phyloP scores from a whole-genome alignment of 2,329 filamentous ascomycete species.

The Trichoderma sp. region DNA sequence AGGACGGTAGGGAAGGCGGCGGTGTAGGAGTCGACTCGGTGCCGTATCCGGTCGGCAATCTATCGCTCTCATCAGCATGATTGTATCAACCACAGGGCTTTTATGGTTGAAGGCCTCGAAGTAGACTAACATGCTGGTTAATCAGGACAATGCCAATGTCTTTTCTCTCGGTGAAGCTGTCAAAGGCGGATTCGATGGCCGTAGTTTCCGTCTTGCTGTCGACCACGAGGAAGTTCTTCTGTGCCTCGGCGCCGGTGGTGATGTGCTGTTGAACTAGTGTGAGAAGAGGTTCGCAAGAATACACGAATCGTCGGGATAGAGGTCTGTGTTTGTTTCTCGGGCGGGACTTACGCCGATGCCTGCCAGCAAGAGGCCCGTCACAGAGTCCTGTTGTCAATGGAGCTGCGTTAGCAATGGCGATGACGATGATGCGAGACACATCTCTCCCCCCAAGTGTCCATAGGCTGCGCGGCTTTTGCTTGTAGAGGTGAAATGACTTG shows the following conservation, averaged over 20 bases:
- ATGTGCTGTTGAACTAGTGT: conserved; percentile 68
- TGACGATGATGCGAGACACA: neutral
- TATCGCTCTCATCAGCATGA: conserved; percentile 46
- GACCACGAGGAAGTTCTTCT: conserved; percentile 98
- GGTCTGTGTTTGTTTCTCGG: neutral
- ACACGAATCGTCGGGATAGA: neutral
- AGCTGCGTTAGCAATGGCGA: conserved; percentile 34
- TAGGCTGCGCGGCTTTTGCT: neutral
- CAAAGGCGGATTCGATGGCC: conserved; percentile 86
- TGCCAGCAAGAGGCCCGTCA: conserved; percentile 91
- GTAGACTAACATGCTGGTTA: conserved; percentile 82
- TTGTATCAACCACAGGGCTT: neutral
- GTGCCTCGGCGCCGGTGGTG: conserved; percentile 79
- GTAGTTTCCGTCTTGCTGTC: conserved; percentile 89
- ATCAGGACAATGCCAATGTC: conserved; percentile 97
- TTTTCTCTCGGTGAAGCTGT: conserved; percentile 85
- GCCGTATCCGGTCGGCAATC: conserved; percentile 92
- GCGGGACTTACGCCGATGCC: conserved; percentile 76
- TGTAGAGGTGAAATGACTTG: conserved; percentile 41
- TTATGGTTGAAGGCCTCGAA: too few relatives aligned
- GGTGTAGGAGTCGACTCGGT: conserved; percentile 86
- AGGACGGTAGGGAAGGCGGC: conserved; percentile 94
- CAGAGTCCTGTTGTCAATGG: conserved; percentile 70
- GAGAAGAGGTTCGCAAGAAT: conserved; percentile 2
- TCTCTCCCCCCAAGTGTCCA: too few relatives aligned